Conservation (phyloP, 108 stramenopile genomes). For the Mayamaea pseudoterrestris region DNA sequence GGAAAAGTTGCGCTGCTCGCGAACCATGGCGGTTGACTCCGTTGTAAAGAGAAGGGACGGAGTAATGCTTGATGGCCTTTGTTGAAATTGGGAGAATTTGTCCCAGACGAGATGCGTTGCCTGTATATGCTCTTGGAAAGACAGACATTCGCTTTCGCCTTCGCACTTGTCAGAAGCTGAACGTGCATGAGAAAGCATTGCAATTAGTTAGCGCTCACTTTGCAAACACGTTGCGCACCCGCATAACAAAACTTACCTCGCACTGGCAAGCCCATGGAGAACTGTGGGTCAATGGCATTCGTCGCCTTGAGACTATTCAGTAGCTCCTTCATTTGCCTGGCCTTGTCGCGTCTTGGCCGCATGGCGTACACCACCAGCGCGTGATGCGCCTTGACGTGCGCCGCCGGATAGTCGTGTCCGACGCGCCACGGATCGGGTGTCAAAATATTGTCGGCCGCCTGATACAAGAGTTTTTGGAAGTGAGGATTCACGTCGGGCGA, state of each 20-base stretch:
- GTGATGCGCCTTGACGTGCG: conserved; percentile 7
- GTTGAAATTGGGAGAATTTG: conserved; percentile 1
- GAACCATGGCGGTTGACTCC: conserved; percentile 7
- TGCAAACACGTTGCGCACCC: not conserved
- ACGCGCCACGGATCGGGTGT: not conserved
- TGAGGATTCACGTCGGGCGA: not conserved
- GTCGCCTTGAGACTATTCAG: conserved; percentile 3
- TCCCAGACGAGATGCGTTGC: conserved; percentile 9
- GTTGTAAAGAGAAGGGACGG: conserved; percentile 16
- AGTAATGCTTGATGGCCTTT: conserved; percentile 13
- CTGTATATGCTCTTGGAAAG: conserved; percentile 25
- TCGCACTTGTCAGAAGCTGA: conserved; percentile 33
- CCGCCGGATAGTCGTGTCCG: conserved; percentile 5
- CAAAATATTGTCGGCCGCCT: not conserved
- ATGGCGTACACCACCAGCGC: conserved; percentile 19
- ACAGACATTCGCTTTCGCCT: conserved; percentile 26
- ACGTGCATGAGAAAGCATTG: not conserved
- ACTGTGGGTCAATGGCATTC: not conserved
- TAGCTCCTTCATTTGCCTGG: conserved; percentile 5
- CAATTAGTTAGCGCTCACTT: not conserved
- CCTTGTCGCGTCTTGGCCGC: conserved; percentile 15
- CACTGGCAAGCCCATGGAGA: conserved; percentile 20
- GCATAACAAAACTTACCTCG: conserved; percentile 8
- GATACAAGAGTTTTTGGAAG: not conserved
- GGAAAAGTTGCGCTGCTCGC: not conserved